Percentiles rank a stretch among this genome's conserved stretches.
Evolutionary conservation across 2,329 filamentous ascomycete species (phyloP).

Genomic region (Drechmeria coniospora): DNA sequence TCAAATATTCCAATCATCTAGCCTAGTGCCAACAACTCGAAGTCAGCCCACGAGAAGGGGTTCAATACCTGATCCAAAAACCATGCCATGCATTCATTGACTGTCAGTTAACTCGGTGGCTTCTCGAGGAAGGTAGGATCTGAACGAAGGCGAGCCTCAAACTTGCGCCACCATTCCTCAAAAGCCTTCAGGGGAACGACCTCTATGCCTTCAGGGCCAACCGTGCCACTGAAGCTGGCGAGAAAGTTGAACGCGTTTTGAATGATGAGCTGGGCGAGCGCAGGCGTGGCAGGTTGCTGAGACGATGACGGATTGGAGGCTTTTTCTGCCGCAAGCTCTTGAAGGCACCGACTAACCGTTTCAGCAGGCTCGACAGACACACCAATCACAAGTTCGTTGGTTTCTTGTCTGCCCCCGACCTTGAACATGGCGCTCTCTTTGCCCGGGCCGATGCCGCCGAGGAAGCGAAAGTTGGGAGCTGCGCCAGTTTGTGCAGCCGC

Average conservation of each 20-base stretch:
- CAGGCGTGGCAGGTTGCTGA: constrained; percentile 45
- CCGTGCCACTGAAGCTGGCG: constrained; percentile 62
- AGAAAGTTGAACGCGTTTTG: constrained; percentile 96
- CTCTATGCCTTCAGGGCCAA: constrained; percentile 50
- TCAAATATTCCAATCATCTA: too few relatives aligned
- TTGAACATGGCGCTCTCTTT: constrained; percentile 91
- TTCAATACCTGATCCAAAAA: too few relatives aligned
- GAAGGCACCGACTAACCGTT: constrained; percentile 55
- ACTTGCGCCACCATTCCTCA: constrained; percentile 96
- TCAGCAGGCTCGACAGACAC: constrained; percentile 66
- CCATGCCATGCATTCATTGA: too few relatives aligned
- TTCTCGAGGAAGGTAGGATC: constrained; percentile 85
- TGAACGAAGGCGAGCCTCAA: constrained; percentile 69
- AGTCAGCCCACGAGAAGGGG: too few relatives aligned
- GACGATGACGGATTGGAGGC: constrained; percentile 1
- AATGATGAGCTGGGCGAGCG: constrained; percentile 85
- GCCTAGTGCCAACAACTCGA: too few relatives aligned
- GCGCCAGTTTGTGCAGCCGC: constrained; percentile 23
- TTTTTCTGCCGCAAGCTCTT: constrained; percentile 31
- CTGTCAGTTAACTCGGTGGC: constrained; percentile 13
- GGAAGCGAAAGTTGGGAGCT: constrained; percentile 55
- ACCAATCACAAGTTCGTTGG: constrained; percentile 53
- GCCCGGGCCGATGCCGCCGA: constrained; percentile 77
- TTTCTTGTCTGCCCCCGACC: constrained; percentile 26
- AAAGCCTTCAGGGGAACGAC: constrained; percentile 90